Conservation (phyloP, 352 stramenopile genomes). For the Aphanomyces stellatus region DNA sequence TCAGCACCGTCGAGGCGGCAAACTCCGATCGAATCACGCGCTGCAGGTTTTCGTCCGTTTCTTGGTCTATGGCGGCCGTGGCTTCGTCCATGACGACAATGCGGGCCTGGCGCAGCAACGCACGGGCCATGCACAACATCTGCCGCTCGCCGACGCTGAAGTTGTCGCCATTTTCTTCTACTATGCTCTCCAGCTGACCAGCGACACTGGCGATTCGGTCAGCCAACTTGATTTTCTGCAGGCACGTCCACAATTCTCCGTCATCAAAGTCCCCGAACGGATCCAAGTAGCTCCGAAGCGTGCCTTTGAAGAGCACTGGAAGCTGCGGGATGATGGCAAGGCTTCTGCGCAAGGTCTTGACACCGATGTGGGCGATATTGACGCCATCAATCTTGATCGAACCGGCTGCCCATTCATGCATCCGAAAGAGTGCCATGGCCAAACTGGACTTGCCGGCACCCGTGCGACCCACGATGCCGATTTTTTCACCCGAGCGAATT, state of each 20-base stretch:
- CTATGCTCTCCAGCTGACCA: slow-evolving; percentile 33
- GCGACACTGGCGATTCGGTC: slow-evolving; percentile 18
- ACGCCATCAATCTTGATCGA: slow-evolving; percentile 65
- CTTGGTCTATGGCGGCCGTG: slow-evolving; percentile 43
- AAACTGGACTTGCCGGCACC: slow-evolving; percentile 68
- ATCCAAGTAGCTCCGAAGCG: slow-evolving; percentile 68
- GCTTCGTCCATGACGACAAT: slow-evolving; percentile 85
- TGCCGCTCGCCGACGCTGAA: slow-evolving; percentile 83
- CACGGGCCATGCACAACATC: slow-evolving; percentile 85
- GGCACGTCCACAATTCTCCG: slow-evolving; percentile 46
- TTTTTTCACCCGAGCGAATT: slow-evolving; percentile 42
- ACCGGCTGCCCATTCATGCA: slow-evolving; percentile 60
- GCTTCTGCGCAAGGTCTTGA: slow-evolving; percentile 49
- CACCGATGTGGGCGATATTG: slow-evolving; percentile 42
- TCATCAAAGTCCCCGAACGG: slow-evolving; percentile 59
- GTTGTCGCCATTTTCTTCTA: slow-evolving; percentile 85
- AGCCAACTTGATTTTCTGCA: slow-evolving; percentile 46
- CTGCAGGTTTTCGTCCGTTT: slow-evolving; percentile 47
- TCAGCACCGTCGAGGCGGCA: slow-evolving; percentile 83
- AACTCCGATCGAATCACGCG: slow-evolving; percentile 77
- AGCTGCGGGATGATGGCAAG: slow-evolving; percentile 89
- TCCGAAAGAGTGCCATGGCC: slow-evolving; percentile 66
- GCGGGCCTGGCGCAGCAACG: slow-evolving; percentile 81
- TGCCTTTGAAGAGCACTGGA: slow-evolving; percentile 77
- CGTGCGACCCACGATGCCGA: slow-evolving; percentile 72